Evolutionary conservation across 2,329 filamentous ascomycete species (phyloP), one percentile per base, ranked within the genome.

Genomic region (Teratosphaeria destructans): DNA sequence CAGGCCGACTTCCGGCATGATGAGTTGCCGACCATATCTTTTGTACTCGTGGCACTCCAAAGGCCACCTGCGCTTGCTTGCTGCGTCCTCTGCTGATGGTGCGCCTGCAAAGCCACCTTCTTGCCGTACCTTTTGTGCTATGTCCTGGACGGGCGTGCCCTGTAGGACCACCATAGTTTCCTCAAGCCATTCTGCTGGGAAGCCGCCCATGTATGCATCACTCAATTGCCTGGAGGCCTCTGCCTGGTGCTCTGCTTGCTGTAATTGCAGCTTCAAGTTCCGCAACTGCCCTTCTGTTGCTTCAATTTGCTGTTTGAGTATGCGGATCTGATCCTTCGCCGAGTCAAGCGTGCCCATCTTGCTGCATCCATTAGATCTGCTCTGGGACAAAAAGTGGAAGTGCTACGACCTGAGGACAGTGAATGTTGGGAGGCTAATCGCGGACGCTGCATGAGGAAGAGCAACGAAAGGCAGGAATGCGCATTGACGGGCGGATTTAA

Each of bases 11-110:
- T 87, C 83, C 0, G 90, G 88, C 61, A 96, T 84, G 64, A 97
- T 92, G 77, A 97, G 86, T 75, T 96, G 93, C 47, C 93, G 81
- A 7, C 90, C 91, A 76, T 97, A 97, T 62, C 92, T 82, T 64
- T 84, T 84, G 72, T 96, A 96, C 67, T 96, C 91, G 5, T 87
- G 82, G 16, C 79, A 76, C 3, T 76, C 73, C 2, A 96, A 78
- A 0, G 89, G 89, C 87, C 89, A 93, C 64, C 82, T 67, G 1
- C 58, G 64, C 23, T 59, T 49, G 12, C 27, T 37, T 52, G n/a
- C 27, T 47, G 11, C 43, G 16, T 23, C 29, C 34, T 53, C n/a
- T 34, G 23, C 43, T 14, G 57, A 23, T 52, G 56, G 56, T 12
- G 49, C 55, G 2, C 60, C 49, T 39, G 53, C 29, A 52, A 57